Evolutionary conservation across 2,329 filamentous ascomycete genomes (phyloP), one percentile per base, ranked within the genome.

Genomic region (Penicillium sp.): DNA sequence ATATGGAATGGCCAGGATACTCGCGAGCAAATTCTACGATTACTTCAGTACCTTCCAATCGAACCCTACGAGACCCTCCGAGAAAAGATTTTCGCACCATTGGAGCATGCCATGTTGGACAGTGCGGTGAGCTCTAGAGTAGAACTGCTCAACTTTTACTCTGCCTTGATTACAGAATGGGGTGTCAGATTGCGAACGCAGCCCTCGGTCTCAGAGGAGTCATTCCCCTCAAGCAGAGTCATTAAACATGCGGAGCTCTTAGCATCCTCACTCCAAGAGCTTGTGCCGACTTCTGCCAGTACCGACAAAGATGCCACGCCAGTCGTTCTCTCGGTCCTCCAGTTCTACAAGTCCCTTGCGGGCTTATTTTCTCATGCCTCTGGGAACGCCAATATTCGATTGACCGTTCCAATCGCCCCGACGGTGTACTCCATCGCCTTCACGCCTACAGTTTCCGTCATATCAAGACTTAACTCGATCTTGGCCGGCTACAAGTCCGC

Each of bases 351-450:
- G 73, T 78, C 83, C 54, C 80, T 86, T 6, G 82, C 85, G 4
- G 76, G 79, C 19, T 75, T 89, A 22, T 82, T 87, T 58, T 81
- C 82, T 2, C 77, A 87, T 44, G 76, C 76, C 44, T 66, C 74
- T 1, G 74, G 86, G 10, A 81, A 84, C 50, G 75, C 77, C 10
- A 79, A 81, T 59, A 81, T 91, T 41, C 85, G 86, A 24, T 86
- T 94, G 63, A 82, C 86, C 56, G 83, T 92, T 19, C 91, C 90
- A 0, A 82, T 88, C 0, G 81, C 87, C 1, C 78, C 84, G 3
- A 82, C 91, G 10, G 81, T 93, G 22, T 95, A 95, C 75, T 82
- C 82, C 10, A 79, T 95, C 40, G 80, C 87, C 62, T 92, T 95
- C 72, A 84, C 82, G 58, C 77, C 82, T 19, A 89, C 86, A 2